phyloP scores from a whole-genome alignment of 306 rosid species.

The Prunus salicina region DNA sequence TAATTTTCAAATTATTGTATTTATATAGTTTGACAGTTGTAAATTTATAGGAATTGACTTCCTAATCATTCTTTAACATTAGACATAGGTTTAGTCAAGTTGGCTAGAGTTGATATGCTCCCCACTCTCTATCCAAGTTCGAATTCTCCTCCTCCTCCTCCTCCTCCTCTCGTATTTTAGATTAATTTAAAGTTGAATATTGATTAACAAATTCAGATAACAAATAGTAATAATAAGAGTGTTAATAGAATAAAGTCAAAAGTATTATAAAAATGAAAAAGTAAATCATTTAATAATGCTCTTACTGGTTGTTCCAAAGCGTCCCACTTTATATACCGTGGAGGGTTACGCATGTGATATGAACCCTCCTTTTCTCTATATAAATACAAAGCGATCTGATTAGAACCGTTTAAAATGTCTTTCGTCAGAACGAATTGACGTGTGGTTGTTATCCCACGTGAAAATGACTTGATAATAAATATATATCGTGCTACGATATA shows the following conservation, averaged over 20 bases:
- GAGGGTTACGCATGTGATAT: constrained; percentile 32
- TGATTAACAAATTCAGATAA: too few relatives aligned
- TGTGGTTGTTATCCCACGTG: constrained; percentile 40
- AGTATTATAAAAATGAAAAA: too few relatives aligned
- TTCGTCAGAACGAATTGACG: constrained; percentile 65
- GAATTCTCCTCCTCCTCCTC: too few relatives aligned
- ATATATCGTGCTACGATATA: constrained; percentile 4
- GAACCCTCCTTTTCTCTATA: constrained; percentile 25
- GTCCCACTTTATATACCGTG: not conserved
- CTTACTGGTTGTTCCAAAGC: not conserved
- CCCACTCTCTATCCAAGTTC: too few relatives aligned
- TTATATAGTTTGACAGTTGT: not conserved
- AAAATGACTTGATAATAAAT: constrained; percentile 12
- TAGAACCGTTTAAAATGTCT: constrained; percentile 67
- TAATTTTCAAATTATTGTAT: not conserved
- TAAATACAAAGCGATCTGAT: constrained; percentile 62
- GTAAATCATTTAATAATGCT: too few relatives aligned
- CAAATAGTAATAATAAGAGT: too few relatives aligned
- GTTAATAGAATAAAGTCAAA: too few relatives aligned
- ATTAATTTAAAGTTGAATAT: too few relatives aligned
- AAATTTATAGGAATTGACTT: not conserved
- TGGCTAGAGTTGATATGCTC: too few relatives aligned
- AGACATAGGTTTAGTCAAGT: too few relatives aligned
- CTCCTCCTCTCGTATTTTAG: too few relatives aligned
- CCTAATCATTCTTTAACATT: not conserved